Evolutionary conservation across 148 eudicot genomes (phyloP), one percentile per base, ranked within the genome.

Genomic region (Chenopodium berlandieri): DNA sequence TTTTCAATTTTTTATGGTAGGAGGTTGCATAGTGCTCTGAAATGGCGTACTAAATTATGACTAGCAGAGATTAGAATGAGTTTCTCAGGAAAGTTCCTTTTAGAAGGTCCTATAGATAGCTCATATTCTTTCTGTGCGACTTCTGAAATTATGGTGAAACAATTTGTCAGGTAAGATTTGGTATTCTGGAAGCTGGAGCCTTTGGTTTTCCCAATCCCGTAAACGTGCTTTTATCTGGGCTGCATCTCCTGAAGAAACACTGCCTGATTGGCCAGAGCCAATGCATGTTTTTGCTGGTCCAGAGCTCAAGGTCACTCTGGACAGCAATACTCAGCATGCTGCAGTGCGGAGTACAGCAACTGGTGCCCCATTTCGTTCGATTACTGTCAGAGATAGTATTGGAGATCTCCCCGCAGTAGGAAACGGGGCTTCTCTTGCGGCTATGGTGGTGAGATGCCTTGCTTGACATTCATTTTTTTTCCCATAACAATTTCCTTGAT

Each of bases 201-300:
- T 96, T 76, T 87, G 99, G 99, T 79, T 96, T 83, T 90, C 99
- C 52, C 99, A 96, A 80, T 90, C 99, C 65, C 86, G 99, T 64
- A 96, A 96, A 78, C 93, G 99, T 80, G 99, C 98, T 58, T 96
- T 96, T 75, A 96, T 96, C 77, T 96, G 99, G 99, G 99, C 99
- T 48, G 97, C 98, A 8, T 86, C 98, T 82, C 99, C 99, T 23
- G 89, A 96, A 70, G 94, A 94, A 87, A 87, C 70, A 75, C 90
- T 96, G 66, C 99, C 99, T 14, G 98, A 94, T 50, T 96, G 99
- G 99, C 99, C 99, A n/a, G 99, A 94, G 87, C 99, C 98, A 56
- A 91, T 96, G 97, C 95, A 96, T 88, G 99, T 94, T 56, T 96
- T 96, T 92, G 92, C 95, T 73, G 93, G 91, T 44, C 90, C 95